Evolutionary conservation across 2,329 filamentous ascomycete species (phyloP), one percentile per base, ranked within the genome.

Genomic region (Fusarium hostae): DNA sequence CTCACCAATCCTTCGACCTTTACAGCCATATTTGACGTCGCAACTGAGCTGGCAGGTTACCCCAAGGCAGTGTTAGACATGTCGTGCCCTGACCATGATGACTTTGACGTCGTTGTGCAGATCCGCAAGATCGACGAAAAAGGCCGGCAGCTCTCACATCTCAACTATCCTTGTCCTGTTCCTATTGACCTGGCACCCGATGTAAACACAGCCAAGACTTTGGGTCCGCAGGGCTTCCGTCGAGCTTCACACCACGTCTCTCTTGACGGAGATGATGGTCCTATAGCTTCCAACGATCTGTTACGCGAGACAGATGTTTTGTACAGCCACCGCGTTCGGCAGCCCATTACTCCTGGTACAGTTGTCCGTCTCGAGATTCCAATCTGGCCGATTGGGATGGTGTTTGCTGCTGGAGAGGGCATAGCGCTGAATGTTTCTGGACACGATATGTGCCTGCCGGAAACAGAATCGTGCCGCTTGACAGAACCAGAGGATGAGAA

Each of bases 81-180:
- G 58, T 66, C 66, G 6, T 71, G 68, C 7, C 50, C 48, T 4
- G 78, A 82, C 11, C 71, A 78, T 48, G 78, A 86, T 43, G 85
- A 86, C 57, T 79, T 86, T 63, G 82, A 80, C 32, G 78, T 86
- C 2, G 85, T 80, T 57, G 78, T 86, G 10, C 56, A 66, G 5
- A 47, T 77, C 6, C 63, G 71, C 26, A 76, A 76, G 18, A 57
- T 30, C 1, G 22, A 47, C 20, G 9, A 8, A 5, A 16, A 26
- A 6, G 54, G 54, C 8, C 22, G 22, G 0, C 37, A 45, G 10
- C 40, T 56, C 18, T 32, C 20, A 2, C 54, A 56, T n/a, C 39
- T 47, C 28, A 47, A 56, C 28, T 56, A 47, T 7, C 30, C 54
- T 8, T 56, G 54, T 9, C 54, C 54, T 9, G 40, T 13, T 10